Evolutionary conservation across 2,329 filamentous ascomycete genomes (phyloP).

Genomic region (Coniosporium tulheliwenetii): DNA sequence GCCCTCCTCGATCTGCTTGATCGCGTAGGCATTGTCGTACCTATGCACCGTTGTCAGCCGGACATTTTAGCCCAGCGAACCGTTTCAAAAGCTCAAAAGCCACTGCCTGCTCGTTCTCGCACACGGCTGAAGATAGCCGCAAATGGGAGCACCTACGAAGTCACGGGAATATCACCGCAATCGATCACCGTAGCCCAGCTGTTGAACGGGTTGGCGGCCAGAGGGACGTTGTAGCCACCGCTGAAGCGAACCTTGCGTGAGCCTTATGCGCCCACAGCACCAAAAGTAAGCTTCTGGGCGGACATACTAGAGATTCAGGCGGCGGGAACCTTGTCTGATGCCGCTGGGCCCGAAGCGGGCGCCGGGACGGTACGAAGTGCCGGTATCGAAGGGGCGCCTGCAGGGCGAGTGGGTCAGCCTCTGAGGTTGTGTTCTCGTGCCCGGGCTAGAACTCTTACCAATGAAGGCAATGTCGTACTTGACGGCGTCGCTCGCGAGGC

Average conservation of each 20-base stretch:
- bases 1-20: conserved; percentile 74
- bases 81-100: no score
- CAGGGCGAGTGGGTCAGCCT: conserved; percentile 2
- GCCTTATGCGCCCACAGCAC: conserved; percentile 20
- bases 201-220: conserved; percentile 66
- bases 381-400: conserved; percentile 75
- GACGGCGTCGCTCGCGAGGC: conserved; percentile 51
- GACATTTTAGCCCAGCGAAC: not conserved
- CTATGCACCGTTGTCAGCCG: conserved; percentile 21
- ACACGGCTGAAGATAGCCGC: not conserved
- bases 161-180: conserved; percentile 74
- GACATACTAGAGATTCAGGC: conserved; percentile 73
- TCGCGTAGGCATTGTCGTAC: conserved; percentile 69
- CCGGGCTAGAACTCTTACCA: conserved; percentile 29
- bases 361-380: conserved; percentile 70
- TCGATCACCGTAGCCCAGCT: conserved; percentile 68
- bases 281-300: conserved; percentile 20
- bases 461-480: conserved; percentile 79
- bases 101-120: no score
- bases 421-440: not conserved
- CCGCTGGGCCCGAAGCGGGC: conserved; percentile 74
- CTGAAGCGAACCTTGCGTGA: conserved; percentile 41
- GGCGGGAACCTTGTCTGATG: conserved; percentile 72
- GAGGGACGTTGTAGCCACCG: conserved; percentile 74
- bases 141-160: conserved; percentile 43